These are phyloP conservation scores for Scedosporium apiospermum DNA, from an alignment of 2,329 filamentous ascomycete genomes.

Conservation along the genomic window DNA sequence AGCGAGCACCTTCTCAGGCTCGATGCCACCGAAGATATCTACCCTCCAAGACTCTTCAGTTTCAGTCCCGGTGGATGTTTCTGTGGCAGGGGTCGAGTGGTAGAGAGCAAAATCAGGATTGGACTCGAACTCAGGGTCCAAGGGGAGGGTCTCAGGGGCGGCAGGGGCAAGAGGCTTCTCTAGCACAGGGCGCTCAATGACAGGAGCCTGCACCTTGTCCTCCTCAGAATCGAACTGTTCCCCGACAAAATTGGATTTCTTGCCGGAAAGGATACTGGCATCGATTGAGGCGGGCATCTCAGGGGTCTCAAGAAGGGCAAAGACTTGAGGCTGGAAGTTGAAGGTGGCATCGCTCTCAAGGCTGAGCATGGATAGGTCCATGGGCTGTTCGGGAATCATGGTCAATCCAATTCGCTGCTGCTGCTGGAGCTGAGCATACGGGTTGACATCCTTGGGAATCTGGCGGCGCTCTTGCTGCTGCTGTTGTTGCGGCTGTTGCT, in stretches of 20 bases:
- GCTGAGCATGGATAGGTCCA: slow-evolving; percentile 66
- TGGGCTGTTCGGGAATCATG: slow-evolving; percentile 69
- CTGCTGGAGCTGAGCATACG: slow-evolving; percentile 46
- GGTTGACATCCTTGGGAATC: slow-evolving; percentile 57
- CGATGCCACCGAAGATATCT: slow-evolving; percentile 43
- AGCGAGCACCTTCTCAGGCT: slow-evolving; percentile 53
- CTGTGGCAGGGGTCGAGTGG: slow-evolving; percentile 28
- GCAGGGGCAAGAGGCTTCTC: slow-evolving; percentile 23
- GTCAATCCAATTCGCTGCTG: slow-evolving; percentile 68
- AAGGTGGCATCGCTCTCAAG: slow-evolving; percentile 43
- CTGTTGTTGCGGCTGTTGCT: slow-evolving; percentile 18
- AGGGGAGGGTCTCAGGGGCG: slow-evolving; percentile 17
- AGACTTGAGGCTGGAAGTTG: slow-evolving; percentile 61
- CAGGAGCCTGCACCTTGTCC: slow-evolving; percentile 47
- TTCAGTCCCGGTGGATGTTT: slow-evolving; percentile 27
- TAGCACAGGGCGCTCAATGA: slow-evolving; percentile 36
- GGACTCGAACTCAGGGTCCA: slow-evolving; percentile 51
- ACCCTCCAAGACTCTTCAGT: slow-evolving; percentile 28
- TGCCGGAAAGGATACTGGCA: slow-evolving; percentile 58
- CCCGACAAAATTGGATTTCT: slow-evolving; percentile 48
- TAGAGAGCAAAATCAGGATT: slow-evolving; percentile 55
- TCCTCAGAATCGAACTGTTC: slow-evolving; percentile 32
- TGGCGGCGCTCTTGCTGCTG: slow-evolving; percentile 35
- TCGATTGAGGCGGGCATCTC: slow-evolving; percentile 53
- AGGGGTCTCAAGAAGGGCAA: slow-evolving; percentile 62